Base-by-base conservation (phyloP, 495 filamentous ascomycete species). In the Hyaloscypha hepaticicola region DNA sequence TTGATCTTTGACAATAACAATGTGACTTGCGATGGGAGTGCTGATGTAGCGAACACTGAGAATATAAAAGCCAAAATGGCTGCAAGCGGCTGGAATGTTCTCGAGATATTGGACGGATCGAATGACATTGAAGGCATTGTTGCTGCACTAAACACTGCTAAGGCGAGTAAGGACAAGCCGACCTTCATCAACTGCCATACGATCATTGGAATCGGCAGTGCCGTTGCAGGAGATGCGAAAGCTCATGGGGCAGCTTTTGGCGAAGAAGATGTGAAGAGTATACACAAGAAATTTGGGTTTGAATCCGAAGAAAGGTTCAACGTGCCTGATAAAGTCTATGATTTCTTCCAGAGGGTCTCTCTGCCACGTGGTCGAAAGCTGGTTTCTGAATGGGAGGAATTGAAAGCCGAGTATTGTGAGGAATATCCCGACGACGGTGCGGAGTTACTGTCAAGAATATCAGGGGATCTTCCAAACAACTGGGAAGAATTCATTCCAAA, bases 1-100 rank as follows among this genome's bases (percentile, higher is more conserved):
- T 69, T 86, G 26, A 81, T 87, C 28, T 85, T 84, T 60, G 83
- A 87, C 70, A 85, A 87, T 70, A 87, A 87, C 69, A 76, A 84
- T 61, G 73, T 86, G 19, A 84, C 83, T 19, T 86, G 83, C 66
- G 84, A 87, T 61, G 84, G 85, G n/a, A 77, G 76, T 0, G 78
- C 82, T 9, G 83, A 87, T 58, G 64, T 83, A 4, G 78, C 76
- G 21, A 84, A 83, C 65, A 83, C 78, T 2, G 85, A 88, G 64
- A 82, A 87, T 66, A 75, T 86, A 31, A 86, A 85, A 61, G 76
- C 73, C 26, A 87, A 86, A 70, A 86, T 87, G 83, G 65, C 70
- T 8, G 84, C 85, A 0, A 79, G 73, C 58, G 85, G 83, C 1
- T 88, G 83, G 82, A 74, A 83, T 49, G 82, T 87, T 3, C 73